phyloP scores from a whole-genome alignment of 176 grass and related monocot genomes.

The Bothriochloa decipiens region DNA sequence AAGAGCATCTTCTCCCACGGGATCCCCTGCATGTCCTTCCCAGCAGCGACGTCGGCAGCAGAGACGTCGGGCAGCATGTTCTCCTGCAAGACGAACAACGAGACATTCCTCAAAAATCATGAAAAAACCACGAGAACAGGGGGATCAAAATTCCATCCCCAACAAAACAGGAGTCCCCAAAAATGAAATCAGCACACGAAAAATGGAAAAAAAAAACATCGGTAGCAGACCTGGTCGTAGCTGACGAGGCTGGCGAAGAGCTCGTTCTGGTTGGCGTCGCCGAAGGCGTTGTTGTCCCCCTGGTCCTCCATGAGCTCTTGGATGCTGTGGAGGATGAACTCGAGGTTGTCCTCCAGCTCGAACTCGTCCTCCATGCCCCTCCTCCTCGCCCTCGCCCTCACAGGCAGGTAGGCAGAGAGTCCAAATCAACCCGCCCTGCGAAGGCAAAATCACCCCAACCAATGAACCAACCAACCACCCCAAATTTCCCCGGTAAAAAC shows the following conservation, averaged over 20 bases:
- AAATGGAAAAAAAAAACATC: no score
- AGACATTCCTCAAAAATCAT: background rate
- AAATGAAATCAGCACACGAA: background rate
- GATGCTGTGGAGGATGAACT: constrained; percentile 60
- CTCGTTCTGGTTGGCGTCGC: constrained; percentile 51
- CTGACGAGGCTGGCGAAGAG: constrained; percentile 51
- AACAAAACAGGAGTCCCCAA: background rate
- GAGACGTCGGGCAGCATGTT: constrained; percentile 47
- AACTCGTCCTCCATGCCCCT: constrained; percentile 56
- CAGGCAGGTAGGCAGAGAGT: background rate
- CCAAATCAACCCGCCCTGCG: background rate
- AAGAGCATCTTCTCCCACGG: constrained; percentile 67
- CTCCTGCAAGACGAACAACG: constrained; percentile 38
- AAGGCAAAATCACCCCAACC: background rate
- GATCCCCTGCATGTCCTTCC: constrained; percentile 76
- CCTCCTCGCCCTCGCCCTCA: background rate
- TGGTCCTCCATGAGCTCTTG: constrained; percentile 60
- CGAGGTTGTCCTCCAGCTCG: constrained; percentile 60
- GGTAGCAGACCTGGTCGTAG: constrained; percentile 42
- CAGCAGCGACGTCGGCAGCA: constrained; percentile 31
- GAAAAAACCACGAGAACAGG: background rate
- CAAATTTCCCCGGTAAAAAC: background rate
- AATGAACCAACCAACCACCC: background rate
- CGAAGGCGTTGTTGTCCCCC: constrained; percentile 45
- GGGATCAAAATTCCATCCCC: background rate